Percentiles rank a stretch among this genome's conserved stretches.
Evolutionary conservation across 225 moss, liverwort and hornwort genomes (phyloP).

Genomic region (Bryoerythrophyllum caledonicum): DNA sequence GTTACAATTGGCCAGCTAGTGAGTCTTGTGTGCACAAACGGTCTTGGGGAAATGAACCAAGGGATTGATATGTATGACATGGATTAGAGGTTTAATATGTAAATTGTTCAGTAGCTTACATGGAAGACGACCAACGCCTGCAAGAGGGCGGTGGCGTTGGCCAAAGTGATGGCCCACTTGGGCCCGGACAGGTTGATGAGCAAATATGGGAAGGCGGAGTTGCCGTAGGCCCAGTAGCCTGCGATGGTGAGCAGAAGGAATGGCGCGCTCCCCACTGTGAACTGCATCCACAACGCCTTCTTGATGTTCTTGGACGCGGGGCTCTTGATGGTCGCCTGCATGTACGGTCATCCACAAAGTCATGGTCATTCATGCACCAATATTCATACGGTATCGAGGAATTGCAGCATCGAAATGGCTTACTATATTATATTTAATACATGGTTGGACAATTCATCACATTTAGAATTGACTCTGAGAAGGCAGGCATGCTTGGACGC

Average conservation of each 20-base stretch:
- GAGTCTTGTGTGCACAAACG: no score
- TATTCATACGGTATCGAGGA: no score
- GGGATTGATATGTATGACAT: no score
- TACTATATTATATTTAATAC: no score
- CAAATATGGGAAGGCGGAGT: conserved; percentile 34
- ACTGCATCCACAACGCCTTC: conserved; percentile 46
- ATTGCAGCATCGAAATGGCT: no score
- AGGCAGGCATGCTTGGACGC: neutral
- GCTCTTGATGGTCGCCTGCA: conserved; percentile 52
- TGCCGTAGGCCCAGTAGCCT: conserved; percentile 63
- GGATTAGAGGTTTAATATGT: neutral
- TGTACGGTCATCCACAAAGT: no score
- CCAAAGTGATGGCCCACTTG: conserved; percentile 31
- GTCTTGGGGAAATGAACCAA: neutral
- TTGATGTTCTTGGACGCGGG: conserved; percentile 39
- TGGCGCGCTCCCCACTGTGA: conserved; percentile 29
- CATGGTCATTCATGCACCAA: neutral
- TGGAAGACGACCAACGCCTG: conserved; percentile 56
- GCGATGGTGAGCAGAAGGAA: conserved; percentile 42
- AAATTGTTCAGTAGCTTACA: conserved; percentile 23
- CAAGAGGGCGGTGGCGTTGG: conserved; percentile 39
- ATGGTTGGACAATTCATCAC: no score
- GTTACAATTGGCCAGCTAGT: neutral
- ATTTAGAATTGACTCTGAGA: neutral
- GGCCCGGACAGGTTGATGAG: conserved; percentile 55